Conservation (phyloP, 2,329 filamentous ascomycete genomes). For the Penicillium sp. region DNA sequence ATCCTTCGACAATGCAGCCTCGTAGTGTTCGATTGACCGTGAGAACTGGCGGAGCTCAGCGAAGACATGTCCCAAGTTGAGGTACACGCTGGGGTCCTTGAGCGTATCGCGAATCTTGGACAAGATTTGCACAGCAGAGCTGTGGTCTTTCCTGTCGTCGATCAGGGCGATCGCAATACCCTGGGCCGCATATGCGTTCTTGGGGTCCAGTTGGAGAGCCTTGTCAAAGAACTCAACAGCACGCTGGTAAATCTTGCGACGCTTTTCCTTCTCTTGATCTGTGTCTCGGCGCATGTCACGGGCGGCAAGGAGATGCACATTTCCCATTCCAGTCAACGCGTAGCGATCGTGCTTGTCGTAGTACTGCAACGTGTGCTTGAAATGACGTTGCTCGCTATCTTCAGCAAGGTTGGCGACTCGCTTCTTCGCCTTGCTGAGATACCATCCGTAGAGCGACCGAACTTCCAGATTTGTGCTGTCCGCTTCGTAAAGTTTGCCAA, state of each 20-base stretch:
- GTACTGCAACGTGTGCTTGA: slow-evolving; percentile 92
- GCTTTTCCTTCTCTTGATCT: slow-evolving; percentile 86
- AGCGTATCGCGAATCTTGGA: slow-evolving; percentile 87
- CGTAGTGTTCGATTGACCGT: slow-evolving; percentile 92
- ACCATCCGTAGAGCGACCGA: slow-evolving; percentile 92
- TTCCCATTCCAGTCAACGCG: slow-evolving; percentile 93
- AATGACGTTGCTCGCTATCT: slow-evolving; percentile 87
- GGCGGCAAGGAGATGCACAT: slow-evolving; percentile 81
- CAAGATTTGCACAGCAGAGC: slow-evolving; percentile 79
- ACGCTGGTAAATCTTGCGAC: slow-evolving; percentile 79
- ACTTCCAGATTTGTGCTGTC: slow-evolving; percentile 87
- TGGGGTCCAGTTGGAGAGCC: slow-evolving; percentile 87
- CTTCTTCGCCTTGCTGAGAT: slow-evolving; percentile 85
- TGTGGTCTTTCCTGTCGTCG: slow-evolving; percentile 89
- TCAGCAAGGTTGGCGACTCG: slow-evolving; percentile 75
- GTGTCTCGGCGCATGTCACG: slow-evolving; percentile 92
- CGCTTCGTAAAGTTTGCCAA: slow-evolving; percentile 80
- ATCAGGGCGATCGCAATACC: slow-evolving; percentile 91
- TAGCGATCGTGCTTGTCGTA: slow-evolving; percentile 99
- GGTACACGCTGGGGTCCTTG: slow-evolving; percentile 80
- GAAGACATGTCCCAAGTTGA: slow-evolving; percentile 92
- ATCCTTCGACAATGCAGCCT: slow-evolving; percentile 76
- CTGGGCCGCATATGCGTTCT: slow-evolving; percentile 94
- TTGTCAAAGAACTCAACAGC: slow-evolving; percentile 99
- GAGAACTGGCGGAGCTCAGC: slow-evolving; percentile 85